Evolutionary conservation across 2,329 filamentous ascomycete genomes (phyloP), one percentile per base, ranked within the genome.

Genomic region (Neoscytalidium dimidiatum): DNA sequence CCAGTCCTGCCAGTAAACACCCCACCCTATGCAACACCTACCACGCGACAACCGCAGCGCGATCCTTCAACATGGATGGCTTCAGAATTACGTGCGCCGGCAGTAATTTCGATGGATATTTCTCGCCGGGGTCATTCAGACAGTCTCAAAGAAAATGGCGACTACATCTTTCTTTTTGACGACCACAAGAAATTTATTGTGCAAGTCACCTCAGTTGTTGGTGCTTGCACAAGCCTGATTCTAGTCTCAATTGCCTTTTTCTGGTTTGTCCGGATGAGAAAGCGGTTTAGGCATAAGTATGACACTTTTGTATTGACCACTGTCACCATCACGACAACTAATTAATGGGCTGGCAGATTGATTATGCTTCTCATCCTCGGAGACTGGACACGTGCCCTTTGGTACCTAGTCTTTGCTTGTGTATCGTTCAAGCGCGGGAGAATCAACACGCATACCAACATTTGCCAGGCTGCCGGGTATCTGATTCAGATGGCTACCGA

Each of bases 321-420:
- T 14, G 23, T 29, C 13, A 28, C 4, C 43, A 21, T 19, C 35
- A 51, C 43, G 28, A 7, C 35, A 31, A 23, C 43, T 66, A 38
- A 62, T 29, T 31, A 3, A 5, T 6, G 23, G 9, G 13, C 2
- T 19, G 11, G 2, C 5, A 92, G 90, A 67, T 83, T 94, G 63
- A 89, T 94, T 65, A 87, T 94, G 83, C 77, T 92, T 43, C 80
- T 94, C 14, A 88, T 94, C 52, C 83, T 88, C 67, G 90, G 89
- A 69, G 90, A 93, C 75, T 84, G 91, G 72, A 85, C 89, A 76
- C 91, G 91, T 74, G 85, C 88, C 2, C 72, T 87, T 2, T 92
- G 88, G 85, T 87, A 90, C 67, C 82, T 92, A 67, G 75, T 91
- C 46, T 89, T 88, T 68, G 85, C 90, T 0, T 78, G 86, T 2